A percentile compares a stretch with the other conserved stretches of the same genome.
These are phyloP conservation scores for Hyparrhenia diplandra DNA, from an alignment of 176 grass and related monocot species.

Conservation along the genomic window DNA sequence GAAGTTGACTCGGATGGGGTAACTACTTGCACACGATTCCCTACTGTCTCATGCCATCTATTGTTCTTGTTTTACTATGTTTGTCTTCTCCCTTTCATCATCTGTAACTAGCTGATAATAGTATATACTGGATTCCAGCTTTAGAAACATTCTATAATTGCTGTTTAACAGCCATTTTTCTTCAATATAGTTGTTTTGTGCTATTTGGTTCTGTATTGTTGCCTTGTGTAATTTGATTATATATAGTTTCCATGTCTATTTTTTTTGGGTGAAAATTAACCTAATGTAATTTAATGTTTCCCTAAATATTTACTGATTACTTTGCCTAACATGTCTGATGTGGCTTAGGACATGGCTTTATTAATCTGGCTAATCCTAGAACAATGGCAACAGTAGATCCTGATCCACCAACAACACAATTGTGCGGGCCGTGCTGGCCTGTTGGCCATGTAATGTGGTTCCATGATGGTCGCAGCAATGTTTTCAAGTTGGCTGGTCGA, in stretches of 20 bases:
- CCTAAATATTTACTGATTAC: constrained; percentile 5
- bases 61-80: neutral
- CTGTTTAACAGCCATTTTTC: neutral
- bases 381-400: no score
- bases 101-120: constrained; percentile 8
- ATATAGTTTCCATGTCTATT: neutral
- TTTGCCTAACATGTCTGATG: neutral
- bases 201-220: constrained; percentile 17
- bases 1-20: constrained; percentile 71
- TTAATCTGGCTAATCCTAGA: no score
- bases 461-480: no score
- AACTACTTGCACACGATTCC: constrained; percentile 11
- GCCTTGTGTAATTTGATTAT: neutral
- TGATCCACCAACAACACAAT: no score
- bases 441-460: no score
- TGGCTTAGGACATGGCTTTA: no score
- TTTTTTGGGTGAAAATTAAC: neutral
- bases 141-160: neutral
- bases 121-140: neutral
- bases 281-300: neutral
- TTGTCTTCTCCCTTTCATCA: neutral
- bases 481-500: no score
- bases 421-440: no score
- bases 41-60: neutral
- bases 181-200: neutral